Conservation (phyloP, 2,329 filamentous ascomycete genomes). For the Cladosporium velox region DNA sequence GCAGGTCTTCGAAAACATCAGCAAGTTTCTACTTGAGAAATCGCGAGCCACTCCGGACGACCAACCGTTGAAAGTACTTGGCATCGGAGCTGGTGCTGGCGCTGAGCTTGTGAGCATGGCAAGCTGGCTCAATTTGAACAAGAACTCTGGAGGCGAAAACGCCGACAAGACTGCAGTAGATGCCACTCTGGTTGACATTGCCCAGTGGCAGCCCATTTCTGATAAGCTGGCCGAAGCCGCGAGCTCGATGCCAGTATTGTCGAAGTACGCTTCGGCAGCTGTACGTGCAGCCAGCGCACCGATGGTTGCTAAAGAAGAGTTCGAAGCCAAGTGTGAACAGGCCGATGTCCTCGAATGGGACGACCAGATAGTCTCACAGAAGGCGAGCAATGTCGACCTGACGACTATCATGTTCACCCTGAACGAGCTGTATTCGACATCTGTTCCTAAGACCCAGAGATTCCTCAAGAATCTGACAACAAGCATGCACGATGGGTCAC, state of each 20-base stretch:
- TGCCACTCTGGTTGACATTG: slow-evolving; percentile 65
- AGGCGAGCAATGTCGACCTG: slow-evolving; percentile 43
- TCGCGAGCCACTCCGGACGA: slow-evolving; percentile 2
- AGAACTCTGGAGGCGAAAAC: not conserved
- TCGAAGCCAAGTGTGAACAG: slow-evolving; percentile 49
- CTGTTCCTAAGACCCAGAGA: slow-evolving; percentile 71
- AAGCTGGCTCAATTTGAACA: slow-evolving; percentile 31
- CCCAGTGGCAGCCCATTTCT: slow-evolving; percentile 70
- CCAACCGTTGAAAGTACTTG: slow-evolving; percentile 47
- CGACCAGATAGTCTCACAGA: slow-evolving; percentile 37
- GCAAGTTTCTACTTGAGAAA: slow-evolving; percentile 24
- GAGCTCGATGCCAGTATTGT: slow-evolving; percentile 50
- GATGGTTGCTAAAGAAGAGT: slow-evolving; percentile 35
- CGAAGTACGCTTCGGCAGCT: slow-evolving; percentile 51
- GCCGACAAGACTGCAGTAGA: not conserved
- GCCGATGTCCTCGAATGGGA: slow-evolving; percentile 53
- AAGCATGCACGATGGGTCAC: slow-evolving; percentile 57
- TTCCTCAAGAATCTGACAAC: slow-evolving; percentile 73
- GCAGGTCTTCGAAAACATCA: slow-evolving; percentile 46
- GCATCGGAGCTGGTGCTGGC: slow-evolving; percentile 66
- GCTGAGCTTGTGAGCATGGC: slow-evolving; percentile 68
- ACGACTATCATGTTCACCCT: slow-evolving; percentile 90
- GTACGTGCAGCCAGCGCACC: slow-evolving; percentile 45
- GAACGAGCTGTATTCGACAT: slow-evolving; percentile 87
- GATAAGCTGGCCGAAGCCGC: slow-evolving; percentile 59